Conservation (phyloP, 257 asterid genomes). For the Solanum corneliomulleri region DNA sequence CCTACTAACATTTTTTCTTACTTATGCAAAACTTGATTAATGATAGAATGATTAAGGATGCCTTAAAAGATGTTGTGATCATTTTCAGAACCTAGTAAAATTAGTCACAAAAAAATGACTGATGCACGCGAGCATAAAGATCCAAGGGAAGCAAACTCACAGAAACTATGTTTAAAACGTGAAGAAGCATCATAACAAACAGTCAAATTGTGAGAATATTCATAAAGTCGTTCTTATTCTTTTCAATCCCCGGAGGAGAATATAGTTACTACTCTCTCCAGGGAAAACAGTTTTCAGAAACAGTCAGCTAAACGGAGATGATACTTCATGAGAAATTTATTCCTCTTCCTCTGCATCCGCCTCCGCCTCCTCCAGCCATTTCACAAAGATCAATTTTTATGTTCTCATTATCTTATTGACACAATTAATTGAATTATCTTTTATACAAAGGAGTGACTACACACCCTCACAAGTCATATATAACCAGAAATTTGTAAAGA, state of each 20-base stretch:
- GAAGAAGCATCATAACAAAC: neutral
- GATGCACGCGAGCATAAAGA: neutral
- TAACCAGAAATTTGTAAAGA: too few species aligned
- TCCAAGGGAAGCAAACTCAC: neutral
- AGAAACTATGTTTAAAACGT: neutral
- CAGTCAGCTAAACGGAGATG: neutral
- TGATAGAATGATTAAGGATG: neutral
- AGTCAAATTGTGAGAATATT: neutral
- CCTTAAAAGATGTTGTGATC: too few species aligned
- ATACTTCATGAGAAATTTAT: neutral
- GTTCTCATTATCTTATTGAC: neutral
- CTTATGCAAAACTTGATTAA: neutral
- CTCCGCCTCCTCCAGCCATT: constrained; percentile 91
- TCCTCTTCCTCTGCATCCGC: constrained; percentile 99
- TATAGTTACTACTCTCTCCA: neutral
- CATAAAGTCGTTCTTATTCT: neutral
- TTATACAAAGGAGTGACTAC: too few species aligned
- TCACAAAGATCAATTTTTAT: too few species aligned
- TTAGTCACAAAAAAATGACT: neutral
- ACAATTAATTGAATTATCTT: too few species aligned
- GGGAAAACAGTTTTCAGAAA: neutral
- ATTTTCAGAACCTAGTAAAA: neutral
- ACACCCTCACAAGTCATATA: too few species aligned
- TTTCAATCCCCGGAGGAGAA: neutral
- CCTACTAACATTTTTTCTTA: neutral